These are phyloP conservation scores for Coemansia sp. DNA, from an alignment of 192 early-diverging fungal genomes.

Conservation along the genomic window DNA sequence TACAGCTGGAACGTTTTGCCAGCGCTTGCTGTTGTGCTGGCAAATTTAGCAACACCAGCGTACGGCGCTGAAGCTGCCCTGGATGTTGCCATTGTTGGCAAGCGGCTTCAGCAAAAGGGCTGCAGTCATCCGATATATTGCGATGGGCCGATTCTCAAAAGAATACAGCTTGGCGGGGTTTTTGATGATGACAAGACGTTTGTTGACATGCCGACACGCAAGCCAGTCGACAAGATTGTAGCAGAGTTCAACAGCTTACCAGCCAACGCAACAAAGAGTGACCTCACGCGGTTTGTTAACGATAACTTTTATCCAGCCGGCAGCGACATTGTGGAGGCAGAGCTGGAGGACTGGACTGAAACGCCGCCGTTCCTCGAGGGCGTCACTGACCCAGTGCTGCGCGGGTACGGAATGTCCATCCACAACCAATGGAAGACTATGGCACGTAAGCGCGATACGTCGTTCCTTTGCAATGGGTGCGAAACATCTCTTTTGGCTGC, in stretches of 20 bases:
- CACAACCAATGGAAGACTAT: conserved; percentile 66
- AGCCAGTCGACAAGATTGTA: conserved; percentile 57
- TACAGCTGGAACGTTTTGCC: background rate
- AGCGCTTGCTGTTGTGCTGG: background rate
- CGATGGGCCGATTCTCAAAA: conserved; percentile 58
- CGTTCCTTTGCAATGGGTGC: conserved; percentile 60
- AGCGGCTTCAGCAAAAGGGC: conserved; percentile 22
- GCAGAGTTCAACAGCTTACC: conserved; percentile 54
- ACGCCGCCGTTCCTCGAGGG: conserved; percentile 55
- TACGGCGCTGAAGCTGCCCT: conserved; percentile 13
- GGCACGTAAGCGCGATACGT: conserved; percentile 55
- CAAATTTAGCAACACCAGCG: conserved; percentile 2
- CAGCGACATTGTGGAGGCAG: conserved; percentile 52
- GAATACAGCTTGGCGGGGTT: conserved; percentile 59
- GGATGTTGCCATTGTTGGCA: conserved; percentile 10
- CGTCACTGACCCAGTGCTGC: conserved; percentile 56
- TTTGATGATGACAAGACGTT: conserved; percentile 73
- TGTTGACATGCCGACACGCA: conserved; percentile 68
- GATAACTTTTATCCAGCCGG: conserved; percentile 63
- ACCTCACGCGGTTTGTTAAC: conserved; percentile 59
- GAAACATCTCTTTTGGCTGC: conserved; percentile 55
- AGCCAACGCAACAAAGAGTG: conserved; percentile 22
- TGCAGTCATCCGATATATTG: conserved; percentile 72
- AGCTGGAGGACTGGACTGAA: conserved; percentile 56
- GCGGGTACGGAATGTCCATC: conserved; percentile 57